Evolutionary conservation across 306 rosid species (phyloP).

Genomic region (Rosa rugosa): DNA sequence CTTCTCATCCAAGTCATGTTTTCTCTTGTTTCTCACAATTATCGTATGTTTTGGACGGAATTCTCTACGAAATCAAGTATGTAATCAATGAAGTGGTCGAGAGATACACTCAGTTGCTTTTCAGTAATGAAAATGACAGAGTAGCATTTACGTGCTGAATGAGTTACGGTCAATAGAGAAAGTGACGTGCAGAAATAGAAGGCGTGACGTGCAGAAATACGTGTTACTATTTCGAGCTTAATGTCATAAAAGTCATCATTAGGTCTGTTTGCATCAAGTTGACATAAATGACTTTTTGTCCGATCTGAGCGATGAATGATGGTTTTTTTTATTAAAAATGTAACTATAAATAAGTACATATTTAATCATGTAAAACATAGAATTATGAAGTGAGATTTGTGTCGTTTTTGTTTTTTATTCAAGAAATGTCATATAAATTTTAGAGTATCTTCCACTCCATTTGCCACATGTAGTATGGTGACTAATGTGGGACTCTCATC

Average conservation of each 20-base stretch:
- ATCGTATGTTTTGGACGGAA: neutral
- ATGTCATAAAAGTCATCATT: too few relatives aligned
- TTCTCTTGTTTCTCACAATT: neutral
- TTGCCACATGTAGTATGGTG: neutral
- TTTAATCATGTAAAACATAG: too few relatives aligned
- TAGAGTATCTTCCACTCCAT: too few relatives aligned
- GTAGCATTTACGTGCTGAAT: neutral
- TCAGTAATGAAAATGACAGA: too few relatives aligned
- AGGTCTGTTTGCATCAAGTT: neutral
- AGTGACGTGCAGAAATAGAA: neutral
- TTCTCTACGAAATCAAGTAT: neutral
- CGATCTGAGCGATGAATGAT: too few relatives aligned
- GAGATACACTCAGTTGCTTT: neutral
- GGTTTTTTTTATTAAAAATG: neutral
- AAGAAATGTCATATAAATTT: neutral
- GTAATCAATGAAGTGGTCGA: neutral
- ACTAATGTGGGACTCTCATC: neutral
- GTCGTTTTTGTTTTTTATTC: too few relatives aligned
- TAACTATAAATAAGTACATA: too few relatives aligned
- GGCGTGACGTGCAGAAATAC: neutral
- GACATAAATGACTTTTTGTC: too few relatives aligned
- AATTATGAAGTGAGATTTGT: too few relatives aligned
- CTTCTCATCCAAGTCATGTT: neutral
- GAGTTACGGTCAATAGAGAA: too few relatives aligned
- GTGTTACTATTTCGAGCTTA: too few relatives aligned